Conservation (phyloP, 1,284 basidiomycete species). For the Malassezia nana region DNA sequence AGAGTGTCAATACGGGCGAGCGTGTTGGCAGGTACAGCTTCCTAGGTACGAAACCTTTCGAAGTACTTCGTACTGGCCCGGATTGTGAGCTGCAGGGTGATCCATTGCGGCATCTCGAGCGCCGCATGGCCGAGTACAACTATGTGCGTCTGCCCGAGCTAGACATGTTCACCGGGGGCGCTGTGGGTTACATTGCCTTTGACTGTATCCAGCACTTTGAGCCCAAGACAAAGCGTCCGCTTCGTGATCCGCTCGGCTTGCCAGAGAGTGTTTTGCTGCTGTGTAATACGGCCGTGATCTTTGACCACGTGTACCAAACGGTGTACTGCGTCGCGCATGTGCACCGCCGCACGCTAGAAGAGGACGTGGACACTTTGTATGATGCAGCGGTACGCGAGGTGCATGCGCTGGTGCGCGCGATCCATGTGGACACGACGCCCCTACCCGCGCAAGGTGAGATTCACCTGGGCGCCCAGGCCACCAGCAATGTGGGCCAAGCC, state of each 20-base stretch:
- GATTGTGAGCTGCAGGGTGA: conserved; percentile 74
- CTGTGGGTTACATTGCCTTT: conserved; percentile 93
- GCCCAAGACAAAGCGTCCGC: conserved; percentile 53
- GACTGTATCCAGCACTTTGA: conserved; percentile 96
- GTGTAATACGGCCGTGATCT: conserved; percentile 83
- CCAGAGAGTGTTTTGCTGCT: conserved; percentile 97
- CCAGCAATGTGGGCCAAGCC: conserved; percentile 83
- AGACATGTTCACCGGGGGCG: conserved; percentile 91
- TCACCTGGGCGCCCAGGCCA: conserved; percentile 27
- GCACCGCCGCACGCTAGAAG: conserved; percentile 61
- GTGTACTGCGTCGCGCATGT: conserved; percentile 91
- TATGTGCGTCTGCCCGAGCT: conserved; percentile 84
- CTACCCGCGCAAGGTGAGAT: conserved; percentile 54
- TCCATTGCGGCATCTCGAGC: conserved; percentile 73
- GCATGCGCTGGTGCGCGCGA: conserved; percentile 17
- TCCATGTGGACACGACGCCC: conserved; percentile 51
- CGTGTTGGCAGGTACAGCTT: conserved; percentile 88
- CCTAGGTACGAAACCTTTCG: conserved; percentile 90
- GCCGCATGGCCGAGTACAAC: conserved; percentile 72
- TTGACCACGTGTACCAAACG: conserved; percentile 91
- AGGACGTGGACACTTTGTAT: conserved; percentile 43
- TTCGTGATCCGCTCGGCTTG: conserved; percentile 66
- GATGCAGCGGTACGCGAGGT: conserved; percentile 22
- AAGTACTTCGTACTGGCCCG: conserved; percentile 78
- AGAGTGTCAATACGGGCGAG: conserved; percentile 72